A percentile compares a stretch with the other conserved stretches of the same genome.
Evolutionary conservation across 2,329 filamentous ascomycete species (phyloP).

Genomic region (Penicillium occitanis): DNA sequence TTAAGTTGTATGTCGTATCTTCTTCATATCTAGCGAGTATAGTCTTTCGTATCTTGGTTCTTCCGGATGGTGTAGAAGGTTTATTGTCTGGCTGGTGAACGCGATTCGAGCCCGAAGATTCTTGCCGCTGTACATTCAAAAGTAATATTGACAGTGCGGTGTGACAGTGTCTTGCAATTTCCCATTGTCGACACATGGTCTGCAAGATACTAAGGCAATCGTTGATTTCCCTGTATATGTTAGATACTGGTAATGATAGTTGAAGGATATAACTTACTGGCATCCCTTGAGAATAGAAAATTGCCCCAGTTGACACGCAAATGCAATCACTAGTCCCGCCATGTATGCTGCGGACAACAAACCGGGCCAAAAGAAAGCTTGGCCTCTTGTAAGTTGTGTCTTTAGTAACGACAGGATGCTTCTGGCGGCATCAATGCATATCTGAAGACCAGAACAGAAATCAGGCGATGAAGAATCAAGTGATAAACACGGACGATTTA

Average conservation of each 20-base stretch:
- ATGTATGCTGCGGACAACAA: constrained; percentile 44
- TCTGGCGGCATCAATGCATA: constrained; percentile 43
- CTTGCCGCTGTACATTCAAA: constrained; percentile 31
- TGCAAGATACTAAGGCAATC: constrained; percentile 35
- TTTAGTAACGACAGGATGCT: constrained; percentile 40
- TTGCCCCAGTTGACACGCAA: constrained; percentile 43
- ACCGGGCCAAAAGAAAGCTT: constrained; percentile 42
- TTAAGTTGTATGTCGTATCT: not conserved
- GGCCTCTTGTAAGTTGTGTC: constrained; percentile 32
- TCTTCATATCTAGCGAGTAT: not conserved
- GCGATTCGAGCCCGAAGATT: not conserved
- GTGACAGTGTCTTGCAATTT: constrained; percentile 42
- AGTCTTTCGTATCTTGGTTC: constrained; percentile 10
- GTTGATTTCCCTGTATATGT: constrained; percentile 35
- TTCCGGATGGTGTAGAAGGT: not conserved
- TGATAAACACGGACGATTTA: constrained; percentile 42
- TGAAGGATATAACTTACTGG: constrained; percentile 27
- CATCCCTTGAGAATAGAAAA: constrained; percentile 38
- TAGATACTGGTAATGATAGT: no score
- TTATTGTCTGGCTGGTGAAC: not conserved
- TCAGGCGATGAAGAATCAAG: constrained; percentile 39
- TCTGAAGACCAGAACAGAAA: constrained; percentile 43
- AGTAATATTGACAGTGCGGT: constrained; percentile 37
- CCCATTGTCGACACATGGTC: constrained; percentile 41
- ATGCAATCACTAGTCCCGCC: constrained; percentile 43